These are phyloP conservation scores for Ganoderma leucocontextum DNA, from an alignment of 1,284 basidiomycete genomes.

Conservation along the genomic window DNA sequence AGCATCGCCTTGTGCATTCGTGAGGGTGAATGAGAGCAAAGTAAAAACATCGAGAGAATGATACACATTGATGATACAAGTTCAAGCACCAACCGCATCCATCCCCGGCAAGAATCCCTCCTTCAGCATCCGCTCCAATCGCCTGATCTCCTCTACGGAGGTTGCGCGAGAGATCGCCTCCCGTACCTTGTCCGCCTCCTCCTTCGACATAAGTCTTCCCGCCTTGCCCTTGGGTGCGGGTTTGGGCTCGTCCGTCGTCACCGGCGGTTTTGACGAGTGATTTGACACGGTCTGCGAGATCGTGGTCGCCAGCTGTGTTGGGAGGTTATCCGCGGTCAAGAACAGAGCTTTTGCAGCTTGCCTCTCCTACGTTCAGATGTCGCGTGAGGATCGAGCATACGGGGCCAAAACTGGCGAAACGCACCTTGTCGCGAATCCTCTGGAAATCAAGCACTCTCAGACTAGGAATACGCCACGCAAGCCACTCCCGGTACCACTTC, in stretches of 20 bases:
- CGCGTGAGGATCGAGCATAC: slow-evolving; percentile 5
- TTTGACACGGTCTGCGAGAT: slow-evolving; percentile 78
- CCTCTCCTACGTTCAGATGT: slow-evolving; percentile 66
- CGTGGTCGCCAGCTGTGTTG: slow-evolving; percentile 84
- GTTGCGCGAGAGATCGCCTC: slow-evolving; percentile 91
- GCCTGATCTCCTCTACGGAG: slow-evolving; percentile 90
- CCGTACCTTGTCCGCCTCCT: slow-evolving; percentile 91
- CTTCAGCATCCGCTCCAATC: slow-evolving; percentile 86
- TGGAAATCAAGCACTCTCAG: slow-evolving; percentile 97
- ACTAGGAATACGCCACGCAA: slow-evolving; percentile 82
- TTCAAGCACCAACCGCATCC: slow-evolving; percentile 76
- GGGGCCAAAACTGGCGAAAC: slow-evolving; percentile 42
- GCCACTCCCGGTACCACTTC: slow-evolving; percentile 97
- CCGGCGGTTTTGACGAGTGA: slow-evolving; percentile 60
- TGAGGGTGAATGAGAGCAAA: slow-evolving; percentile 27
- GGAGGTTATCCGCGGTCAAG: slow-evolving; percentile 76
- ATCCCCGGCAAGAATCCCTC: slow-evolving; percentile 86
- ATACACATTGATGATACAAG: slow-evolving; percentile 37
- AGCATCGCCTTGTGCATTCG: slow-evolving; percentile 4
- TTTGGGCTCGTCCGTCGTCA: slow-evolving; percentile 79
- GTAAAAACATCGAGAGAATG: slow-evolving; percentile 40
- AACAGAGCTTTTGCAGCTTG: slow-evolving; percentile 78
- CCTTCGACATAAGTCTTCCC: slow-evolving; percentile 89
- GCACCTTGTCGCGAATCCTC: slow-evolving; percentile 94
- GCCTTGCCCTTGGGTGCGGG: slow-evolving; percentile 69